Evolutionary conservation across 2,329 filamentous ascomycete genomes (phyloP), one percentile per base, ranked within the genome.

Genomic region (Chrysoporthe deuterocubensis): DNA sequence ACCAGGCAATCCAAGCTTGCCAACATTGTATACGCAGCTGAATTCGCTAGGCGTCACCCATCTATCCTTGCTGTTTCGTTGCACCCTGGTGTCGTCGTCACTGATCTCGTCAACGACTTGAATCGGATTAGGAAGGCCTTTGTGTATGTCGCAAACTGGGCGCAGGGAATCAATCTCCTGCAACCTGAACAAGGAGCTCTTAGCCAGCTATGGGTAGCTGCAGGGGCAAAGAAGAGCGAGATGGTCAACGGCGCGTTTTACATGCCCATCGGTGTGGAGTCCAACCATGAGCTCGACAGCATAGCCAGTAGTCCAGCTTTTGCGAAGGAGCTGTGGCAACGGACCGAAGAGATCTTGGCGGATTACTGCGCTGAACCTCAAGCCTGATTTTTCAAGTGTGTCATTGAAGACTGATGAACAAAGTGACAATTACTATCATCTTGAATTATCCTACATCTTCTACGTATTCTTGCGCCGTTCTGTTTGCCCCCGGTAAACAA

Each of bases 201-300:
- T 61, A 81, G 76, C 67, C 77, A 80, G 71, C 71, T 83, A 9
- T 84, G 81, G 80, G 77, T 76, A 3, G 80, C 79, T 0, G 75
- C 75, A 2, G 74, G 71, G 0, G 74, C 69, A 16, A 67, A 67
- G 48, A 72, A 59, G 57, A 67, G 71, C 40, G 73, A 77, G 42
- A 69, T 78, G 37, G 73, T 72, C 69, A 76, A 71, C 44, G 79
- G 79, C 4, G 75, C 74, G 18, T 79, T 77, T 64, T 82, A 81
- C 71, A 75, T 73, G 57, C 80, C 79, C 1, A 70, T 82, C n/a
- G 78, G 77, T 0, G 71, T 73, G 4, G 14, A 70, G 48, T 71
- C 70, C 21, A 72, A 74, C 21, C 64, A 72, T 0, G 65, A 65
- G 8, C 67, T 78, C 3, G 69, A 74, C 63, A 74, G 74, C 4